Conservation (phyloP, 2,329 filamentous ascomycete genomes). For the Colletotrichum sp. region DNA sequence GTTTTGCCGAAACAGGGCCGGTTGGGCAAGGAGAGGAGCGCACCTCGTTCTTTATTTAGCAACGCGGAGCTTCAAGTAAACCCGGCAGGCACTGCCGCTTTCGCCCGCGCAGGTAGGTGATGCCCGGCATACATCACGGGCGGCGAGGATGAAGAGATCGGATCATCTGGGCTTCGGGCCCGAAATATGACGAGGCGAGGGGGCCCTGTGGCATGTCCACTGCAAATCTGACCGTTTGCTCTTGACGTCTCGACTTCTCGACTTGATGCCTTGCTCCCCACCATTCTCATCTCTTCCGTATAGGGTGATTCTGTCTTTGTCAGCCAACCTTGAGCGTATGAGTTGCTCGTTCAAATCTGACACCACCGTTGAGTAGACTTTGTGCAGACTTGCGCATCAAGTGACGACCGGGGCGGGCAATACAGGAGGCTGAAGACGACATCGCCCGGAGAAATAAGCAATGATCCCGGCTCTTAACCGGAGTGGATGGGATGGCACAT, state of each 20-base stretch:
- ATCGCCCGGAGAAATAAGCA: background rate
- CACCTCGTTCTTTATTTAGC: background rate
- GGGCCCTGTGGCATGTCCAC: background rate
- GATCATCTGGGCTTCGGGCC: background rate
- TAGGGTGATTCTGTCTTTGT: background rate
- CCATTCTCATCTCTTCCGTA: background rate
- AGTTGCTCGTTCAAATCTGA: background rate
- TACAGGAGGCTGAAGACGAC: background rate
- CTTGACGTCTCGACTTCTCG: background rate
- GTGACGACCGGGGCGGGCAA: background rate
- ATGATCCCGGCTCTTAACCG: background rate
- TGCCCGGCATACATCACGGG: background rate
- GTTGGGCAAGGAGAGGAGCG: background rate
- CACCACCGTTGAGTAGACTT: background rate
- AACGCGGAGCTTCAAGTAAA: background rate
- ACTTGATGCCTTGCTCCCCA: background rate
- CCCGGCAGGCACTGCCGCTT: background rate
- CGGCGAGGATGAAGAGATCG: background rate
- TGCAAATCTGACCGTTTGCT: background rate
- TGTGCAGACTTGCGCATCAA: background rate
- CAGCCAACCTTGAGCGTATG: background rate
- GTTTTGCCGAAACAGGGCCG: background rate
- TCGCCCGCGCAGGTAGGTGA: background rate
- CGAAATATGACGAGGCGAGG: background rate
- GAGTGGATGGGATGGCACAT: background rate